Evolutionary conservation across 106 monocot species (phyloP).

Genomic region (Ottelia alismoides): DNA sequence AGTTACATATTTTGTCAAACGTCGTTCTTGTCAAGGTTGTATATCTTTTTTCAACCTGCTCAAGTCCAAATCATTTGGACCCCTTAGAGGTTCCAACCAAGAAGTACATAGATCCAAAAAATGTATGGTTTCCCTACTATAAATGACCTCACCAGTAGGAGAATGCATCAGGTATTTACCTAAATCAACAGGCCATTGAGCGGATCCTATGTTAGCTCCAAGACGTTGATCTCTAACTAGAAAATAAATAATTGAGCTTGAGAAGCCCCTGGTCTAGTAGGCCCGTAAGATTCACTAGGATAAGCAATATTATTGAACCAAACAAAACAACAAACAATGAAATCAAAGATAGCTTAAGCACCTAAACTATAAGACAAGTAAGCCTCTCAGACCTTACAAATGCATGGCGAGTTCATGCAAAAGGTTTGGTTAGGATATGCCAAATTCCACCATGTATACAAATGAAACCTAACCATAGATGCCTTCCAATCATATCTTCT

Average conservation of each 20-base stretch:
- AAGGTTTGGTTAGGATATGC: not conserved
- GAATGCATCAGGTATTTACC: slow-evolving; percentile 6
- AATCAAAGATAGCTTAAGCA: not conserved
- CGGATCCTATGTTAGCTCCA: slow-evolving; percentile 2
- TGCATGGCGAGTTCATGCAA: not conserved
- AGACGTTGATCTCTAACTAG: slow-evolving; percentile 2
- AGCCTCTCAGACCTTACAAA: not conserved
- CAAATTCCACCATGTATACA: not conserved
- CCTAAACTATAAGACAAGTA: slow-evolving; percentile 1
- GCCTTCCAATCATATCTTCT: not conserved
- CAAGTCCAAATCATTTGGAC: slow-evolving; percentile 12
- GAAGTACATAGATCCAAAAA: not conserved
- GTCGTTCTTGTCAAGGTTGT: slow-evolving; percentile 6
- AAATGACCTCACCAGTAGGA: slow-evolving; percentile 7
- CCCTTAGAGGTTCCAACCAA: slow-evolving; percentile 10
- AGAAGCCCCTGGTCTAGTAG: slow-evolving; percentile 1
- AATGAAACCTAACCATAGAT: not conserved
- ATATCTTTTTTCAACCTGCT: slow-evolving; percentile 13
- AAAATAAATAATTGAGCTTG: not conserved
- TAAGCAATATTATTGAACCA: slow-evolving; percentile 5
- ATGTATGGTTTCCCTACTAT: slow-evolving; percentile 3
- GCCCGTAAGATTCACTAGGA: slow-evolving; percentile 4
- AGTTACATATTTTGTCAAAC: slow-evolving; percentile 6
- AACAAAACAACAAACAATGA: not conserved
- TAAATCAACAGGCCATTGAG: not conserved